A percentile compares a stretch with the other conserved stretches of the same genome.
These are phyloP conservation scores for Bipolaris victoriae DNA, from an alignment of 2,329 filamentous ascomycete species.

Conservation along the genomic window DNA sequence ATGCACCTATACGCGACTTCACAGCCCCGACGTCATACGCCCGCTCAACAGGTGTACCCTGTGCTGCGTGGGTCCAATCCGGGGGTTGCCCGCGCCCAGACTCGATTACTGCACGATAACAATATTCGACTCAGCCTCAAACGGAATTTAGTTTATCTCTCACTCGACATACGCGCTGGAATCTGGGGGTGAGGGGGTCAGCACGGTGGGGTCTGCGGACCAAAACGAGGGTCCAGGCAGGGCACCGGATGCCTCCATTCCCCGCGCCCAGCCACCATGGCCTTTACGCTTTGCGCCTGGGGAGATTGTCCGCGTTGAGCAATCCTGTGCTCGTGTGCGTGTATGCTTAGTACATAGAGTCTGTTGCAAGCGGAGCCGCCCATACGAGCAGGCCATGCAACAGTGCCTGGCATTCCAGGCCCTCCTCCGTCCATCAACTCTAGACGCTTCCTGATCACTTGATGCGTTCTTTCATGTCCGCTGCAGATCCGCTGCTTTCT, in stretches of 20 bases:
- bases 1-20: constrained; percentile 16
- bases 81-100: constrained; percentile 1
- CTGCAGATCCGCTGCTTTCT: constrained; percentile 6
- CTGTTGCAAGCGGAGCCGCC: neutral
- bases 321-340: neutral
- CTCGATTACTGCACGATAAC: constrained; percentile 1
- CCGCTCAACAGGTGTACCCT: neutral
- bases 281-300: no score
- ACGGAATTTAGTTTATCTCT: constrained; percentile 1
- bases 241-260: constrained; percentile 10
- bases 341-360: neutral
- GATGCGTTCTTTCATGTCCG: constrained; percentile 13
- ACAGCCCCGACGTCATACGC: constrained; percentile 28
- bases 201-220: constrained; percentile 8
- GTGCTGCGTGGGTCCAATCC: constrained; percentile 10
- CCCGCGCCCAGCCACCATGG: neutral
- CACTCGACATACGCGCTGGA: neutral
- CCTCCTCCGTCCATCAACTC: neutral
- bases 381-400: neutral
- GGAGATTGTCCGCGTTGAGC: no score
- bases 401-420: neutral
- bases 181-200: neutral
- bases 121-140: constrained; percentile 14
- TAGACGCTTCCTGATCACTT: neutral
- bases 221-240: constrained; percentile 2